A percentile compares a stretch with the other conserved stretches of the same genome.
phyloP scores from a whole-genome alignment of 2,329 filamentous ascomycete species.

The Verticillium tricorpus region DNA sequence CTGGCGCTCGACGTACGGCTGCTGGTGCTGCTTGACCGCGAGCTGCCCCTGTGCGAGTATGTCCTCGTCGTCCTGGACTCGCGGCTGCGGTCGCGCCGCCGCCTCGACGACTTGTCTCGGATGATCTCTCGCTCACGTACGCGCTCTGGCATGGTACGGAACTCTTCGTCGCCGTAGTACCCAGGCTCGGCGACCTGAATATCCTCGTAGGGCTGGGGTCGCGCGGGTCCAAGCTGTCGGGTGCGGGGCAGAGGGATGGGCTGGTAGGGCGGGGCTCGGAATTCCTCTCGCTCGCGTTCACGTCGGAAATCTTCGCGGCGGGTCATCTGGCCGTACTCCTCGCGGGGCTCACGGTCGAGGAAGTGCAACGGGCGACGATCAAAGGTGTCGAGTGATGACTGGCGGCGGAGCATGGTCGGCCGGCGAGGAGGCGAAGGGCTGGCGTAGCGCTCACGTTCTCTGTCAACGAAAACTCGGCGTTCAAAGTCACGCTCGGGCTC shows the following conservation, averaged over 20 bases:
- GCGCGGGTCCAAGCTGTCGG: constrained; percentile 47
- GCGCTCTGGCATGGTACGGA: constrained; percentile 54
- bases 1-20: constrained; percentile 42
- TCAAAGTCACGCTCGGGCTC: constrained; percentile 39
- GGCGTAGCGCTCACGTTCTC: constrained; percentile 48
- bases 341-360: constrained; percentile 38
- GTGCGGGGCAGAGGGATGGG: constrained; percentile 68
- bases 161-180: constrained; percentile 68
- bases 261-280: constrained; percentile 44
- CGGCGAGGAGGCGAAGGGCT: constrained; percentile 50
- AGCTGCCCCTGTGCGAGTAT: constrained; percentile 31
- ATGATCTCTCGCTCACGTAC: constrained; percentile 59
- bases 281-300: constrained; percentile 40
- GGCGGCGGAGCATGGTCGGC: constrained; percentile 67
- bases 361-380: constrained; percentile 62
- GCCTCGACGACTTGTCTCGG: constrained; percentile 36
- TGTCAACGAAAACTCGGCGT: constrained; percentile 50
- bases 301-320: constrained; percentile 38
- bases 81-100: constrained; percentile 32
- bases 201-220: constrained; percentile 57
- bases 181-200: constrained; percentile 65
- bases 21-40: constrained; percentile 37
- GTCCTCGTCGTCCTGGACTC: constrained; percentile 35
- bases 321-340: constrained; percentile 60
- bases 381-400: constrained; percentile 87